Percentiles rank a stretch among this genome's conserved stretches.
phyloP scores from a whole-genome alignment of 208 protist genomes.

The Jaenimonas drosophilae region DNA sequence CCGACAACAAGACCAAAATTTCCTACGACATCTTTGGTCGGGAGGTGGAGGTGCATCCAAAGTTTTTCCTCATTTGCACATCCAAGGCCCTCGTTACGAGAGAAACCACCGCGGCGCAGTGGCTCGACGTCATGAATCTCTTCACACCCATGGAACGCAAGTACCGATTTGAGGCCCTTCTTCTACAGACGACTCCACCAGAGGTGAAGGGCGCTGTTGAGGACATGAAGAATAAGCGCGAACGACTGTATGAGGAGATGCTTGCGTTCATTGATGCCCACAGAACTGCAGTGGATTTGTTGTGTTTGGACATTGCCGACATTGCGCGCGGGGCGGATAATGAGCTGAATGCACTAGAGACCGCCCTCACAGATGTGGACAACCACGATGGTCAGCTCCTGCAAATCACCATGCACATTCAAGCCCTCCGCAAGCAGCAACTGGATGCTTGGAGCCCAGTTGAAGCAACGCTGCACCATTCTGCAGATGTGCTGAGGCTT shows the following conservation, averaged over 20 bases:
- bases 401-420: slow-evolving; percentile 22
- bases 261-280: slow-evolving; percentile 14
- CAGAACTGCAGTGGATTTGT: slow-evolving; percentile 9
- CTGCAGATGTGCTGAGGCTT: slow-evolving; percentile 17
- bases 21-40: slow-evolving; percentile 15
- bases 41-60: slow-evolving; percentile 30
- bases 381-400: slow-evolving; percentile 36
- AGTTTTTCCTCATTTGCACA: slow-evolving; percentile 51
- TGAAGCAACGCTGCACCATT: slow-evolving; percentile 20
- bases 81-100: slow-evolving; percentile 15
- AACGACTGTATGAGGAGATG: slow-evolving; percentile 23
- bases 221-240: slow-evolving; percentile 16
- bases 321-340: slow-evolving; percentile 19
- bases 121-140: slow-evolving; percentile 24
- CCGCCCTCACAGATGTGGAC: slow-evolving; percentile 38
- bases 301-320: slow-evolving; percentile 30
- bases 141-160: neutral
- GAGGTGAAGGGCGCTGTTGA: slow-evolving; percentile 14
- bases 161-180: slow-evolving; percentile 4
- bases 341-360: slow-evolving; percentile 29
- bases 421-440: slow-evolving; percentile 27
- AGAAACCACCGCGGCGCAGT: too few relatives aligned
- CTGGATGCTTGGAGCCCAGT: slow-evolving; percentile 42
- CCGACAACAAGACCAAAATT: neutral
- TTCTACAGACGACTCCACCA: neutral